Conservation (phyloP, 2,329 filamentous ascomycete species). For the Parastagonospora avenae region DNA sequence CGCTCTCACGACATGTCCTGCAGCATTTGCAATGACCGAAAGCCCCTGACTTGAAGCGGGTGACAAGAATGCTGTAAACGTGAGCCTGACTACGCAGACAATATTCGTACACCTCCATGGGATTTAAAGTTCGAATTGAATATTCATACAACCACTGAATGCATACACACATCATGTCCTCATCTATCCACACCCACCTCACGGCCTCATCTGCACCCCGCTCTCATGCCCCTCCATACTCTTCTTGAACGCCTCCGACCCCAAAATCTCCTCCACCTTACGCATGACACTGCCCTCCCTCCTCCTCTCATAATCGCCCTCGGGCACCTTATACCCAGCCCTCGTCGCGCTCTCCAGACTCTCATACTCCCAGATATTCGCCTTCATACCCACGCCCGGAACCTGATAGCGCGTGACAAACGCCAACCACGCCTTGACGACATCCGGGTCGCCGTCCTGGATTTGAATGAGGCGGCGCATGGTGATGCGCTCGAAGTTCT, state of each 20-base stretch:
- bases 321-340: slow-evolving; percentile 33
- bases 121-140: too few species aligned
- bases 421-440: slow-evolving; percentile 88
- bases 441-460: slow-evolving; percentile 86
- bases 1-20: too few species aligned
- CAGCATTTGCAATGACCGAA: too few species aligned
- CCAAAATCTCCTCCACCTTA: slow-evolving; percentile 44
- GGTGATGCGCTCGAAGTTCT: slow-evolving; percentile 96
- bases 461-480: slow-evolving; percentile 87
- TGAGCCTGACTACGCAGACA: too few species aligned
- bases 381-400: slow-evolving; percentile 98
- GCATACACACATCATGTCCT: too few species aligned
- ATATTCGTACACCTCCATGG: too few species aligned
- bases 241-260: slow-evolving; percentile 35
- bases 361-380: slow-evolving; percentile 91
- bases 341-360: slow-evolving; percentile 56
- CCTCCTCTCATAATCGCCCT: slow-evolving; percentile 34
- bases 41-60: too few species aligned
- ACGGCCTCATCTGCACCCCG: slow-evolving; percentile 31
- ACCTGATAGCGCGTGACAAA: slow-evolving; percentile 92
- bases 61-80: too few species aligned
- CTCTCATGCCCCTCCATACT: slow-evolving; percentile 32
- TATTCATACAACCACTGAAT: too few species aligned
- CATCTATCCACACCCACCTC: background rate
- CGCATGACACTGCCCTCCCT: slow-evolving; percentile 39